Evolutionary conservation across 495 filamentous ascomycete genomes (phyloP).

Genomic region (Lasiosphaeriaceae sp.): DNA sequence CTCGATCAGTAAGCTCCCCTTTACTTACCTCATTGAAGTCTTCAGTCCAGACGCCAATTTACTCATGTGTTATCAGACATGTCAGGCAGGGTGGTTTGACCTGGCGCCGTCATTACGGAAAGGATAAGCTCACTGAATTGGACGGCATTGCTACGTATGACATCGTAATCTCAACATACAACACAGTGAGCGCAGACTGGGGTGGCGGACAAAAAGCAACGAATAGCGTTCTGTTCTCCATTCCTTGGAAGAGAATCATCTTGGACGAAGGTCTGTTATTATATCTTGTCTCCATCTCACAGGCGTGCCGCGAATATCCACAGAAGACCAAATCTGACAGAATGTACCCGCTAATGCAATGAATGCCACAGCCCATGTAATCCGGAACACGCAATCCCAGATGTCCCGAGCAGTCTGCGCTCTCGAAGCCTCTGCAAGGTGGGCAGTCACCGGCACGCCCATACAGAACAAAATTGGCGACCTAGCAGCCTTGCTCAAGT

Average conservation of each 20-base stretch:
- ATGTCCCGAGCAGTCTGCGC: constrained; percentile 32
- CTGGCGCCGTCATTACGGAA: constrained; percentile 31
- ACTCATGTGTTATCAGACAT: too few relatives aligned
- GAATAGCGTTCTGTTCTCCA: constrained; percentile 22
- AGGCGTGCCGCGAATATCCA: too few relatives aligned
- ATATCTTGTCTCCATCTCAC: background rate
- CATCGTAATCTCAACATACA: constrained; percentile 39
- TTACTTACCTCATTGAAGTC: background rate
- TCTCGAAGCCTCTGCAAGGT: constrained; percentile 28
- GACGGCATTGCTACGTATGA: constrained; percentile 10
- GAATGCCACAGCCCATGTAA: constrained; percentile 34
- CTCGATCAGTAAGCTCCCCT: constrained; percentile 14
- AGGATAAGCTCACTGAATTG: constrained; percentile 15
- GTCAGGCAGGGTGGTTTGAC: constrained; percentile 17
- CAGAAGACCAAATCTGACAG: background rate
- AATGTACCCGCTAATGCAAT: background rate
- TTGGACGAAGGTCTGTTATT: constrained; percentile 43
- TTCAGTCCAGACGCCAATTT: too few relatives aligned
- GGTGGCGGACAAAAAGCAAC: constrained; percentile 5
- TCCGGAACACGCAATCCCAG: constrained; percentile 30
- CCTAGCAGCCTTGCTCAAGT: constrained; percentile 33
- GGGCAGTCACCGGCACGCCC: constrained; percentile 43
- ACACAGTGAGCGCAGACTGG: constrained; percentile 36
- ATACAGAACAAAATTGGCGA: constrained; percentile 41
- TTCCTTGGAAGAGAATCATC: constrained; percentile 37